A percentile compares a stretch with the other conserved stretches of the same genome.
phyloP scores from a whole-genome alignment of 495 filamentous ascomycete species.

The Sordaria brevicollis region DNA sequence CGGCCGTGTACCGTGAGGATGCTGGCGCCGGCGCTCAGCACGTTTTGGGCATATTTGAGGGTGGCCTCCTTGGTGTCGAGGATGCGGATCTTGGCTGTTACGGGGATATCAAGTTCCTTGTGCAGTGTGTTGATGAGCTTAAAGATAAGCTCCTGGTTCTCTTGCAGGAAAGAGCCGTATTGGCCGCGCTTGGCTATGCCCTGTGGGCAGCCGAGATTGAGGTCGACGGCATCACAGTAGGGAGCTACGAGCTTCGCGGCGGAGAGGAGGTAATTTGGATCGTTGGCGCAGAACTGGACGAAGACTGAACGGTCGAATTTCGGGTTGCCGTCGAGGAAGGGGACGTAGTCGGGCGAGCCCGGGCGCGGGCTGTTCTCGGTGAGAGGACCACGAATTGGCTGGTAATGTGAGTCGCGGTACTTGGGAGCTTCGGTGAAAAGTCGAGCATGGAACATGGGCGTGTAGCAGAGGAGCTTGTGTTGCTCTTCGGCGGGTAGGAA shows the following conservation, averaged over 20 bases:
- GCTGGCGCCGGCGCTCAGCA: slow-evolving; percentile 80
- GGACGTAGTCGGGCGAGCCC: slow-evolving; percentile 9
- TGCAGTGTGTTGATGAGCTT: slow-evolving; percentile 70
- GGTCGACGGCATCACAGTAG: slow-evolving; percentile 88
- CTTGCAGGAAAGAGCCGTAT: slow-evolving; percentile 92
- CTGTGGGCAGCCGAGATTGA: slow-evolving; percentile 97
- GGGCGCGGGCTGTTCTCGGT: slow-evolving; percentile 3
- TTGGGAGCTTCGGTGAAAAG: slow-evolving; percentile 65
- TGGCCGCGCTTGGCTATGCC: slow-evolving; percentile 83
- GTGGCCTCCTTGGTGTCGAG: slow-evolving; percentile 79
- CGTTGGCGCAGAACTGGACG: slow-evolving; percentile 95
- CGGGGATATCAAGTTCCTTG: slow-evolving; percentile 58
- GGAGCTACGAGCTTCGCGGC: slow-evolving; percentile 69
- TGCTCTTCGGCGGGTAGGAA: slow-evolving; percentile 59
- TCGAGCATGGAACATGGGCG: slow-evolving; percentile 90
- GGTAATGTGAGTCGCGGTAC: slow-evolving; percentile 68
- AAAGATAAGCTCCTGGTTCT: slow-evolving; percentile 77
- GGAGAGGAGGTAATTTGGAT: slow-evolving; percentile 62
- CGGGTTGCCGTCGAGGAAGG: slow-evolving; percentile 78
- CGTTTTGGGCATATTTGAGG: slow-evolving; percentile 79
- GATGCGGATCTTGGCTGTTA: slow-evolving; percentile 92
- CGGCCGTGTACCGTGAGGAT: slow-evolving; percentile 90
- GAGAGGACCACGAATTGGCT: slow-evolving; percentile 39
- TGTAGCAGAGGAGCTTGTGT: slow-evolving; percentile 64
- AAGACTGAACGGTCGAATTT: slow-evolving; percentile 75